A percentile compares a stretch with the other conserved stretches of the same genome.
Evolutionary conservation across 1,284 basidiomycete species (phyloP).

Genomic region (Cystobasidiaceae sp.): DNA sequence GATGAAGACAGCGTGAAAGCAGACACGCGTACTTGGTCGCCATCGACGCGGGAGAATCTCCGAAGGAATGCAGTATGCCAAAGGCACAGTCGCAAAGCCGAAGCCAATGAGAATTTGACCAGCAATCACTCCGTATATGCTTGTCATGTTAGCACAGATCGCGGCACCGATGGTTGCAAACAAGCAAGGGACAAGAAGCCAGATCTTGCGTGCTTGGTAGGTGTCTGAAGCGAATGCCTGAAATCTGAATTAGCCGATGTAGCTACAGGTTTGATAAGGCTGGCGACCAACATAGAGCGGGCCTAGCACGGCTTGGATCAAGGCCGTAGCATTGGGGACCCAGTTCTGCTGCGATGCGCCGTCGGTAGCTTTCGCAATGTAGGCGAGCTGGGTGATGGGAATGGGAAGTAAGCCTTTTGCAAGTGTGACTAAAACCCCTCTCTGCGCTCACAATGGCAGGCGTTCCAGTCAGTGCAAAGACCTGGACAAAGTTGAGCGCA

Average conservation of each 20-base stretch:
- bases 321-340: not conserved
- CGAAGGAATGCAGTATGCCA: slow-evolving; percentile 12
- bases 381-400: not conserved
- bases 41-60: slow-evolving; percentile 15
- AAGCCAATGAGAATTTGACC: slow-evolving; percentile 6
- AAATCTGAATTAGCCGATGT: not conserved
- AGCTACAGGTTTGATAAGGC: not conserved
- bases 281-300: not conserved
- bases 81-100: slow-evolving; percentile 9
- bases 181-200: not conserved
- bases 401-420: not conserved
- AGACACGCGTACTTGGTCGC: slow-evolving; percentile 10
- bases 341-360: not conserved
- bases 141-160: not conserved
- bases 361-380: not conserved
- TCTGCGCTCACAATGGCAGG: not conserved
- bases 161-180: slow-evolving; percentile 2
- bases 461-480: not conserved
- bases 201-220: slow-evolving; percentile 9
- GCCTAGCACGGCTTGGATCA: not conserved
- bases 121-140: slow-evolving; percentile 1
- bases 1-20: not conserved
- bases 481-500: not conserved
- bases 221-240: slow-evolving; percentile 10
- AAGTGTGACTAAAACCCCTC: not conserved